phyloP scores from a whole-genome alignment of 345 rosid species.

The Rhizophora mangle region DNA sequence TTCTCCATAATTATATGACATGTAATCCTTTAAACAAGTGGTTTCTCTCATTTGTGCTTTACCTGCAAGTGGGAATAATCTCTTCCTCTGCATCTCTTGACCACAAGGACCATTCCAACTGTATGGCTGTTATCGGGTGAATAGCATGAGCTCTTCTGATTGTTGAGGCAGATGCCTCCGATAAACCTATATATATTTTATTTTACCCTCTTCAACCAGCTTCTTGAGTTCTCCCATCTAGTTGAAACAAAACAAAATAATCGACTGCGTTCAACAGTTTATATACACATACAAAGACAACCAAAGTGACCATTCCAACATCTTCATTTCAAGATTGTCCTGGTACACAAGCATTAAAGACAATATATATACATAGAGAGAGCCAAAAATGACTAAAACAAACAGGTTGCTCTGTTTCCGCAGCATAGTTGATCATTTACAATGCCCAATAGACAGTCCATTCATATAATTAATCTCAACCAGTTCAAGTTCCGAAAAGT shows the following conservation, averaged over 20 bases:
- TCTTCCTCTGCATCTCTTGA: slow-evolving; percentile 73
- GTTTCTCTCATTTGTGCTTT: not conserved
- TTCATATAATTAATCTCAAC: too few species aligned
- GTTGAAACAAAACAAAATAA: not conserved
- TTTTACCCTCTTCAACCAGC: slow-evolving; percentile 68
- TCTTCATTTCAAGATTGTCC: too few species aligned
- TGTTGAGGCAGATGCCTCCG: slow-evolving; percentile 78
- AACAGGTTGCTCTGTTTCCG: too few species aligned
- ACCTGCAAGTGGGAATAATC: slow-evolving; percentile 45
- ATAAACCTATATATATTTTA: slow-evolving; percentile 60
- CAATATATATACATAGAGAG: too few species aligned
- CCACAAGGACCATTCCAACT: slow-evolving; percentile 83
- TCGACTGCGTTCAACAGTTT: not conserved
- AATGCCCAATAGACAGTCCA: too few species aligned
- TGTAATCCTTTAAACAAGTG: not conserved
- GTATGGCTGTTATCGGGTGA: slow-evolving; percentile 69
- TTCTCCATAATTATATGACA: not conserved
- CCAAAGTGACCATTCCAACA: not conserved
- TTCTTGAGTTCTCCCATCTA: slow-evolving; percentile 65
- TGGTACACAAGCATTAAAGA: too few species aligned
- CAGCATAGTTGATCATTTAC: too few species aligned
- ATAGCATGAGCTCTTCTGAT: slow-evolving; percentile 78
- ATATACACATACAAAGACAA: not conserved
- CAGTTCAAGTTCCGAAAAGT: too few species aligned
- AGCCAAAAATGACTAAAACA: too few species aligned